Conservation (phyloP, 176 grass and related monocot species). For the Zoysia japonica region DNA sequence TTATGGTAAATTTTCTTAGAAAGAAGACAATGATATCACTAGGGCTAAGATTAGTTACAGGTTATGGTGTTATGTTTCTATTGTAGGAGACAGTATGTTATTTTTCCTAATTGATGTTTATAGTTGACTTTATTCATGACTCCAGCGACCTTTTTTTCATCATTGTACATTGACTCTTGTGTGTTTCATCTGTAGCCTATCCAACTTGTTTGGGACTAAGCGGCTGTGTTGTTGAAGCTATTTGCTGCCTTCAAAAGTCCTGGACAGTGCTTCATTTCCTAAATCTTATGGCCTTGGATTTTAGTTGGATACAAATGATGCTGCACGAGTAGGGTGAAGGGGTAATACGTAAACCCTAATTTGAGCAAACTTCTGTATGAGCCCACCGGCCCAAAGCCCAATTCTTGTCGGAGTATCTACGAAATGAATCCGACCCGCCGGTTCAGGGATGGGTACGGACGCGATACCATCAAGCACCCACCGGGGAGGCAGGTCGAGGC, state of each 20-base stretch:
- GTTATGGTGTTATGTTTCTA: constrained; percentile 15
- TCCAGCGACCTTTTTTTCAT: neutral
- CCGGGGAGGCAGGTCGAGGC: neutral
- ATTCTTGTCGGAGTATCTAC: neutral
- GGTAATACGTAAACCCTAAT: too few relatives aligned
- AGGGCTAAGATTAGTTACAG: constrained; percentile 37
- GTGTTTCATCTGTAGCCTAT: too few relatives aligned
- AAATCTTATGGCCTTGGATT: neutral
- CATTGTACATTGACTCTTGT: too few relatives aligned
- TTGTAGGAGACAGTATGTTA: neutral
- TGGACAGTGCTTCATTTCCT: too few relatives aligned
- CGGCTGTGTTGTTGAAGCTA: neutral
- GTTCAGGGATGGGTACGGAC: neutral
- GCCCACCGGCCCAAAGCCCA: neutral
- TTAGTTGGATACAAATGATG: too few relatives aligned
- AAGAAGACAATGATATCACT: neutral
- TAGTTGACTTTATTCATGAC: constrained; percentile 3
- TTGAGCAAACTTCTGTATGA: too few relatives aligned
- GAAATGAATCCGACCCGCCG: neutral
- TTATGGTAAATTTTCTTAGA: constrained; percentile 23
- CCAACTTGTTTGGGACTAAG: too few relatives aligned
- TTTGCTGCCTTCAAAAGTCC: neutral
- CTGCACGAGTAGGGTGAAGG: too few relatives aligned
- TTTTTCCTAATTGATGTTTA: constrained; percentile 20
- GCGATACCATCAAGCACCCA: neutral